Conservation (phyloP, 805 yeast genomes). For the Ogataea sp. region DNA sequence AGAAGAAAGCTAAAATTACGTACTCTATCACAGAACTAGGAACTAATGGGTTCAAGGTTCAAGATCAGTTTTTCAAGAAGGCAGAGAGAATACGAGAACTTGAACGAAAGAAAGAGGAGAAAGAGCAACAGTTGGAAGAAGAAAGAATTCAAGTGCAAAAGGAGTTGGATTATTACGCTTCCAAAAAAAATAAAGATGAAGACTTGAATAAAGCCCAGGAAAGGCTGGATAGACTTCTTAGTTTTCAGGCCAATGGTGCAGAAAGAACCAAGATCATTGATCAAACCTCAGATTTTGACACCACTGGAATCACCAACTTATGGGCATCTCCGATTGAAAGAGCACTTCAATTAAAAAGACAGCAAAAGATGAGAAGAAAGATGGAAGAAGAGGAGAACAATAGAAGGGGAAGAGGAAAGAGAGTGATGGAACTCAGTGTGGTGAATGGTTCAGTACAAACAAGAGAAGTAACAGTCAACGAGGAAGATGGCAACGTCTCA, state of each 20-base stretch:
- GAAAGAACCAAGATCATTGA: slow-evolving; percentile 91
- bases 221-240: slow-evolving; percentile 62
- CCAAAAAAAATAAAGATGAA: slow-evolving; percentile 36
- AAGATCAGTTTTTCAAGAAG: slow-evolving; percentile 53
- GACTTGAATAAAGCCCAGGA: slow-evolving; percentile 65
- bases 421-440: slow-evolving; percentile 70
- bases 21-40: slow-evolving; percentile 52
- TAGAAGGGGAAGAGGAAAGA: slow-evolving; percentile 65
- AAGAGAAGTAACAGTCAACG: slow-evolving; percentile 34
- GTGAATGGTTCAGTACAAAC: slow-evolving; percentile 72
- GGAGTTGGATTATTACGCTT: slow-evolving; percentile 36
- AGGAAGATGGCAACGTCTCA: slow-evolving; percentile 17
- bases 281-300: slow-evolving; percentile 81
- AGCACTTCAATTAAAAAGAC: slow-evolving; percentile 79
- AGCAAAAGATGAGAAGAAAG: slow-evolving; percentile 65
- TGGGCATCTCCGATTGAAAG: slow-evolving; percentile 89
- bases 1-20: slow-evolving; percentile 41
- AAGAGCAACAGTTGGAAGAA: slow-evolving; percentile 28
- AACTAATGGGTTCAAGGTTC: slow-evolving; percentile 58
- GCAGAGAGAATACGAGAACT: slow-evolving; percentile 42
- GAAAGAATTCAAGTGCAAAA: slow-evolving; percentile 33
- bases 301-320: slow-evolving; percentile 43
- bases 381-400: slow-evolving; percentile 51
- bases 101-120: slow-evolving; percentile 24
- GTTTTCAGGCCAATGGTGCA: slow-evolving; percentile 79